phyloP scores from a whole-genome alignment of 306 rosid species.

The Arachis hypogaea region DNA sequence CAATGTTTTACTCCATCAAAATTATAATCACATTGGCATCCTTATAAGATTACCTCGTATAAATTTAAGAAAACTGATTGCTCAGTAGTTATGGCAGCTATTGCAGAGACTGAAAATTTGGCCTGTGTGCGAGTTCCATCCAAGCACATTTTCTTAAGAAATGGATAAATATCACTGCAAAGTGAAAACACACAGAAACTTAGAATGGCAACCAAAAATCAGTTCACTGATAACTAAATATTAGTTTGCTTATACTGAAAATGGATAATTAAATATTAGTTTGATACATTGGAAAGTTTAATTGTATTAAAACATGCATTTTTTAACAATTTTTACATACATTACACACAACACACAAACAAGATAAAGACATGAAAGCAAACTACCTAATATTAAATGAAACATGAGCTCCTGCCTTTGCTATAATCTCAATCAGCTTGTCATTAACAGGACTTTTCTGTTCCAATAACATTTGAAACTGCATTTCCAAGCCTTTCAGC shows the following conservation, averaged over 20 bases:
- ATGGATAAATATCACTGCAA: conserved; percentile 73
- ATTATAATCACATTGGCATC: conserved; percentile 18
- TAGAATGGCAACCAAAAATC: conserved; percentile 22
- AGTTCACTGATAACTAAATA: conserved; percentile 13
- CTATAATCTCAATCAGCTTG: conserved; percentile 73
- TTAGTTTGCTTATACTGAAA: conserved; percentile 12
- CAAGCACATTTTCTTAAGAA: conserved; percentile 63
- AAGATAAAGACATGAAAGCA: conserved; percentile 28
- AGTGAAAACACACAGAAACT: conserved; percentile 25
- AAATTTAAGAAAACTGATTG: conserved; percentile 53
- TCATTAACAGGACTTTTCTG: conserved; percentile 54
- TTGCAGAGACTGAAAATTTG: conserved; percentile 73
- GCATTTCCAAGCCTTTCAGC: conserved; percentile 69
- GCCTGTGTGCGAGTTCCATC: conserved; percentile 82
- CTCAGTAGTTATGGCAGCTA: conserved; percentile 64
- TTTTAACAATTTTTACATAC: neutral
- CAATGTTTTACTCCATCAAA: conserved; percentile 19
- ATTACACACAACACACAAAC: neutral
- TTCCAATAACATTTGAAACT: conserved; percentile 66
- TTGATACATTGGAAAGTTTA: conserved; percentile 2
- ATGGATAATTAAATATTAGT: neutral
- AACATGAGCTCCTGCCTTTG: conserved; percentile 63
- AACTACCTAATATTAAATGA: conserved; percentile 72
- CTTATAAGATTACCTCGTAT: conserved; percentile 61
- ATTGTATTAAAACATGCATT: conserved; percentile 24